Conservation (phyloP, 768 basidiomycete species). For the Lentinula edodes region DNA sequence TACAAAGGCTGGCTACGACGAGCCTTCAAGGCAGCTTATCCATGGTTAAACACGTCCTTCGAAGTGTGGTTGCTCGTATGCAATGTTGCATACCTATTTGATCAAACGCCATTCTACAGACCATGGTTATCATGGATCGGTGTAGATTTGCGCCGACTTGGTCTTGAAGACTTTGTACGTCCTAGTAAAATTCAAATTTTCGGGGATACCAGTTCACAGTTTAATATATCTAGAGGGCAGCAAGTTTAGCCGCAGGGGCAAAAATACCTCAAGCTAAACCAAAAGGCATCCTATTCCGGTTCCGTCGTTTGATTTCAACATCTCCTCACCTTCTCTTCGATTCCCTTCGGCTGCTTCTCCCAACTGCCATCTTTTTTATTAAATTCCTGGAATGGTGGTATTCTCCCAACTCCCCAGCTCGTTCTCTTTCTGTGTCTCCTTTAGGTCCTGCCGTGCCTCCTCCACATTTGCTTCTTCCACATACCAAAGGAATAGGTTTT, state of each 20-base stretch:
- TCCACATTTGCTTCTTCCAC: slow-evolving; percentile 68
- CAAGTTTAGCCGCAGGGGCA: slow-evolving; percentile 23
- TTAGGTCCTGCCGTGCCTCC: slow-evolving; percentile 72
- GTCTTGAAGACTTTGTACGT: slow-evolving; percentile 73
- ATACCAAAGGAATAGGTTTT: slow-evolving; percentile 66
- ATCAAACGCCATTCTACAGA: slow-evolving; percentile 77
- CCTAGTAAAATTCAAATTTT: neutral
- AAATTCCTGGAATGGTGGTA: slow-evolving; percentile 99
- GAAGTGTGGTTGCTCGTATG: slow-evolving; percentile 81
- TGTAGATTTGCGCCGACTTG: slow-evolving; percentile 74
- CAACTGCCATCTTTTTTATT: slow-evolving; percentile 89
- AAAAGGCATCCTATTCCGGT: slow-evolving; percentile 31
- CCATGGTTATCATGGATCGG: slow-evolving; percentile 90
- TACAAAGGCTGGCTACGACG: slow-evolving; percentile 49
- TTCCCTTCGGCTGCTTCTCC: slow-evolving; percentile 73
- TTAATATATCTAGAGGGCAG: slow-evolving; percentile 31
- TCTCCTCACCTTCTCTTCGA: slow-evolving; percentile 68
- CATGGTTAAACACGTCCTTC: slow-evolving; percentile 70
- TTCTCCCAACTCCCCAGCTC: slow-evolving; percentile 84
- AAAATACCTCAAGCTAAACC: slow-evolving; percentile 23
- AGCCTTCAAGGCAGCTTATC: slow-evolving; percentile 71
- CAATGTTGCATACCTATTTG: slow-evolving; percentile 90
- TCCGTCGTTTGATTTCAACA: slow-evolving; percentile 41
- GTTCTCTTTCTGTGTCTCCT: slow-evolving; percentile 56
- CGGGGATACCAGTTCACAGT: neutral